These are phyloP conservation scores for Pseudogymnoascus sp. DNA, from an alignment of 2,329 filamentous ascomycete genomes.

Conservation along the genomic window DNA sequence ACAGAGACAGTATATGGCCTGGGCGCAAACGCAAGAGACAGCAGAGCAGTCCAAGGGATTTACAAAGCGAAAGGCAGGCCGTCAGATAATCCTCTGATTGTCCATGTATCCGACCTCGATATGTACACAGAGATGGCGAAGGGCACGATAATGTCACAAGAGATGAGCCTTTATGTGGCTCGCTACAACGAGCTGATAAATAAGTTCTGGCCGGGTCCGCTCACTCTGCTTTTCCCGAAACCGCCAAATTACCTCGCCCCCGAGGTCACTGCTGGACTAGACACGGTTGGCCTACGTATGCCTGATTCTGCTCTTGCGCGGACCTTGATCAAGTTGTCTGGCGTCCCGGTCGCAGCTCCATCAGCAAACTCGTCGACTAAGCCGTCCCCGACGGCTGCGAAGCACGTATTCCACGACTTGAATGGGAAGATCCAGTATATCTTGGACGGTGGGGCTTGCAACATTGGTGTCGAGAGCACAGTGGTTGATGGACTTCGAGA, in stretches of 20 bases:
- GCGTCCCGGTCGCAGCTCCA: conserved; percentile 75
- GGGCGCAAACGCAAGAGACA: conserved; percentile 89
- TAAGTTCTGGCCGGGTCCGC: conserved; percentile 86
- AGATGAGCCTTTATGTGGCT: conserved; percentile 18
- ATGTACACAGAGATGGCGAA: conserved; percentile 51
- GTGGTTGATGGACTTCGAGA: conserved; percentile 82
- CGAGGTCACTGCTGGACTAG: conserved; percentile 82
- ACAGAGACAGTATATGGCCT: conserved; percentile 97
- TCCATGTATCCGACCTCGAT: conserved; percentile 74
- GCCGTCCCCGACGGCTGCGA: conserved; percentile 82
- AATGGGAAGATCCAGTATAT: conserved; percentile 75
- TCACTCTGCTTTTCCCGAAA: conserved; percentile 82
- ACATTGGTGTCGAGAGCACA: conserved; percentile 90
- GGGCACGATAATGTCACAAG: conserved; percentile 15
- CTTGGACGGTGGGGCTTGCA: conserved; percentile 77
- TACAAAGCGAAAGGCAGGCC: conserved; percentile 85
- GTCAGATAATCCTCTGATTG: conserved; percentile 89
- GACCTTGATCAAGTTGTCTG: conserved; percentile 72
- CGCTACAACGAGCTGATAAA: conserved; percentile 66
- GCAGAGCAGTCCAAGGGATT: conserved; percentile 77
- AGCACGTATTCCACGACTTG: conserved; percentile 82
- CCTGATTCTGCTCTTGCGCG: conserved; percentile 77
- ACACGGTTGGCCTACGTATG: conserved; percentile 85
- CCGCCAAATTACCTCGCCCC: conserved; percentile 62
- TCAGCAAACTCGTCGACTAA: conserved; percentile 92